Evolutionary conservation across 352 stramenopile species (phyloP).

Genomic region (Phytophthora sp.): DNA sequence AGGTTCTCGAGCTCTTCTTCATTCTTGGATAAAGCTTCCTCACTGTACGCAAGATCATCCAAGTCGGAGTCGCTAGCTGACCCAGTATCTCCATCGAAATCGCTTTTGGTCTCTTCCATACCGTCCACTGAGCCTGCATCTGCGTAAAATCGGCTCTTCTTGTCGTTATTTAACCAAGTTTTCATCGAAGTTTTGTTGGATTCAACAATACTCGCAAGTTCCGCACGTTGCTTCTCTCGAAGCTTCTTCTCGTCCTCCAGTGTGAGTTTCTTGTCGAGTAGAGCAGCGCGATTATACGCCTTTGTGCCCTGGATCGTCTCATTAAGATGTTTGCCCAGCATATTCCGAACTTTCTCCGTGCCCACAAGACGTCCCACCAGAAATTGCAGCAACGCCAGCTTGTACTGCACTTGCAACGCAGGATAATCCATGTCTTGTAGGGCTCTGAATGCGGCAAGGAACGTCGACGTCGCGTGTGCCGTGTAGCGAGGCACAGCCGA

Average conservation of each 20-base stretch:
- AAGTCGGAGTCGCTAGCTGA: slow-evolving; percentile 69
- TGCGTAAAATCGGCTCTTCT: slow-evolving; percentile 20
- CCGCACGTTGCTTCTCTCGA: slow-evolving; percentile 71
- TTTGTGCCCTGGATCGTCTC: slow-evolving; percentile 69
- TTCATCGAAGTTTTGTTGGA: slow-evolving; percentile 70
- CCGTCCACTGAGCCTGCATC: slow-evolving; percentile 36
- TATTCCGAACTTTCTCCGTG: slow-evolving; percentile 69
- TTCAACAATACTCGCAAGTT: slow-evolving; percentile 58
- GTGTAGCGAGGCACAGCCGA: slow-evolving; percentile 75
- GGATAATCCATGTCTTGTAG: slow-evolving; percentile 65
- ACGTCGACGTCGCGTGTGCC: slow-evolving; percentile 40
- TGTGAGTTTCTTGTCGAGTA: slow-evolving; percentile 69
- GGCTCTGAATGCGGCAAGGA: slow-evolving; percentile 55
- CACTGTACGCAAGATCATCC: slow-evolving; percentile 61
- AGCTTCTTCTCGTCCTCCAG: slow-evolving; percentile 86
- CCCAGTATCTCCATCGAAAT: slow-evolving; percentile 37
- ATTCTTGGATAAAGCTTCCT: slow-evolving; percentile 69
- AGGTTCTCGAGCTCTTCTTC: slow-evolving; percentile 80
- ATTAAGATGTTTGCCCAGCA: slow-evolving; percentile 66
- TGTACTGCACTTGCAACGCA: slow-evolving; percentile 57
- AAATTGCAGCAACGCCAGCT: slow-evolving; percentile 76
- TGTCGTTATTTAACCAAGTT: slow-evolving; percentile 63
- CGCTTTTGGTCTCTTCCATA: slow-evolving; percentile 46
- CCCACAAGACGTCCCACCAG: slow-evolving; percentile 61
- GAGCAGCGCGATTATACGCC: slow-evolving; percentile 70